Evolutionary conservation across 805 yeast genomes (phyloP).

Genomic region (Kuraishia piskuri): DNA sequence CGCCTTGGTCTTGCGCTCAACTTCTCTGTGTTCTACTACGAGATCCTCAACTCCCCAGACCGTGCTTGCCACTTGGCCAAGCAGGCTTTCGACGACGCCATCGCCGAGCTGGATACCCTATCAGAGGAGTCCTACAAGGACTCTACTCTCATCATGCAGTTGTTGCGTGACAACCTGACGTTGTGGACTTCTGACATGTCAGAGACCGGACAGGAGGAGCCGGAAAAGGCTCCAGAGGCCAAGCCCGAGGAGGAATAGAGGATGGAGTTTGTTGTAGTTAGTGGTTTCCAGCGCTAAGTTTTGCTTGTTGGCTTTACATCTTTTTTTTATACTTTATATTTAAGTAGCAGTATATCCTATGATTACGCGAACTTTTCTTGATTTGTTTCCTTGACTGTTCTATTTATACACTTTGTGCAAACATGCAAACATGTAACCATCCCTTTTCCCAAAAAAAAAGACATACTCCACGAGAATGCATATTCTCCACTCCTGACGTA

Average conservation of each 20-base stretch:
- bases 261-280: conserved; percentile 4
- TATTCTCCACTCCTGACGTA: background rate
- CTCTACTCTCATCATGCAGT: conserved; percentile 97
- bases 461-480: no score
- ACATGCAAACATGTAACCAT: background rate
- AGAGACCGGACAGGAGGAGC: conserved; percentile 56
- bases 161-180: conserved; percentile 95
- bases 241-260: conserved; percentile 23
- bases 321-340: background rate
- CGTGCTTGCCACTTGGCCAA: conserved; percentile 98
- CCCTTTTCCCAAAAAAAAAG: background rate
- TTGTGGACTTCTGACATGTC: conserved; percentile 96
- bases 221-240: conserved; percentile 21
- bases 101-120: conserved; percentile 95
- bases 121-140: conserved; percentile 98
- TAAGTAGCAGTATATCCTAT: background rate
- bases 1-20: conserved; percentile 96
- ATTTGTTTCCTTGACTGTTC: background rate
- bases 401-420: background rate
- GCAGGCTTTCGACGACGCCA: conserved; percentile 98
- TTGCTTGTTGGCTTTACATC: background rate
- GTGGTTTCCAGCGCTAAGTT: background rate
- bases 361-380: background rate
- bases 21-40: conserved; percentile 97
- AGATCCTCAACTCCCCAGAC: conserved; percentile 96